phyloP scores from a whole-genome alignment of 805 yeast genomes.

The Ogataea paraovalis region DNA sequence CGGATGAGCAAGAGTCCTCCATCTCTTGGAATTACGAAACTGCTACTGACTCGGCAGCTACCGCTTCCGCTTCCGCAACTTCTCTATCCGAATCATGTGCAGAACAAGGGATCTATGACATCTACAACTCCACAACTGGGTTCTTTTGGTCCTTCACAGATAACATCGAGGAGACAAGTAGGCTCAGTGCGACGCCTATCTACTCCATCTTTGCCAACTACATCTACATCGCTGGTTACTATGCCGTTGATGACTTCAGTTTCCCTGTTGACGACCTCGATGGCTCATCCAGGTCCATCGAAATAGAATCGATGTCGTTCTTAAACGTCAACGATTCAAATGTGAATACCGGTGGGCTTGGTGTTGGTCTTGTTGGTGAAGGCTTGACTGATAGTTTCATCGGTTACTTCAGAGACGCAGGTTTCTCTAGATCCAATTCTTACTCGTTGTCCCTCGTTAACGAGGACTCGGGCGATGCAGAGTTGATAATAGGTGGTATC shows the following conservation, averaged over 20 bases:
- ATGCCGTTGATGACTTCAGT: constrained; percentile 23
- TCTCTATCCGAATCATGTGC: constrained; percentile 18
- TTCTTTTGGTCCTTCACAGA: constrained; percentile 7
- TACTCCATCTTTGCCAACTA: constrained; percentile 17
- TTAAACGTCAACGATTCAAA: constrained; percentile 35
- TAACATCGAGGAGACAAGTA: not conserved
- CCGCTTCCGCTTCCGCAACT: constrained; percentile 1
- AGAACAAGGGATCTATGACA: constrained; percentile 22
- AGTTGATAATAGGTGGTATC: constrained; percentile 55
- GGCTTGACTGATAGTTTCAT: constrained; percentile 30
- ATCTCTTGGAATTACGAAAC: too few relatives aligned
- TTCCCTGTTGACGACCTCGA: constrained; percentile 6
- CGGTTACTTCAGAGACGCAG: constrained; percentile 27
- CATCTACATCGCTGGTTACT: constrained; percentile 22
- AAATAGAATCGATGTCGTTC: constrained; percentile 31
- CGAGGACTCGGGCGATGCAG: constrained; percentile 26
- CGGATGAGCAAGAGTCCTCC: too few relatives aligned
- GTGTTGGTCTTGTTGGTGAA: constrained; percentile 35
- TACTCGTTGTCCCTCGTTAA: constrained; percentile 41
- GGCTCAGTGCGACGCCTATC: constrained; percentile 12
- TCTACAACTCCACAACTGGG: constrained; percentile 19
- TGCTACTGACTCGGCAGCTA: constrained; percentile 2
- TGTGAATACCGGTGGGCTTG: constrained; percentile 41
- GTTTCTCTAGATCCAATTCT: constrained; percentile 34
- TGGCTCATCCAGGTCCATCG: not conserved